These are phyloP conservation scores for Croton laevigatus DNA, from an alignment of 441 rosid species.

Conservation along the genomic window DNA sequence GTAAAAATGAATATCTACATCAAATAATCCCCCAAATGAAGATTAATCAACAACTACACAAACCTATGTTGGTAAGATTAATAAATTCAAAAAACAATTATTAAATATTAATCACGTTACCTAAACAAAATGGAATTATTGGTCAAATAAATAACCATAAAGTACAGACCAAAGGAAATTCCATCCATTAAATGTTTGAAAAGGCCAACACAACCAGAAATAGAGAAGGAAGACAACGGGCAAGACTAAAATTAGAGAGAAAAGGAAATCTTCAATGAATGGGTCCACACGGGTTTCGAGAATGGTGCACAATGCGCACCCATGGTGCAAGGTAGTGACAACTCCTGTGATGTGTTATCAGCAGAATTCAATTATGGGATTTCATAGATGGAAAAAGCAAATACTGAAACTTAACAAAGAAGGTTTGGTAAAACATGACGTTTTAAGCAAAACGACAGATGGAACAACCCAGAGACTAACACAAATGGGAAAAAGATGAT, in stretches of 20 bases:
- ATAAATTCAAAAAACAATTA: neutral
- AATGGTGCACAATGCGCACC: conserved; percentile 26
- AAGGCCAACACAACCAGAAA: conserved; percentile 19
- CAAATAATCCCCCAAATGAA: neutral
- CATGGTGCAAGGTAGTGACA: conserved; percentile 2
- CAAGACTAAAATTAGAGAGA: neutral
- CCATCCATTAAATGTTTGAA: conserved; percentile 26
- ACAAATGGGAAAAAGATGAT: neutral
- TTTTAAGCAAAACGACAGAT: conserved; percentile 28
- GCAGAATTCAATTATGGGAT: neutral
- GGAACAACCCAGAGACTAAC: conserved; percentile 22
- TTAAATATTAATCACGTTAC: neutral
- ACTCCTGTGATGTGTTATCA: neutral
- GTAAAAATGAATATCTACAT: neutral
- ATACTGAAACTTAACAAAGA: neutral
- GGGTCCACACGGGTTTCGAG: conserved; percentile 24
- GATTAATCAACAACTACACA: neutral
- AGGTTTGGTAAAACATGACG: conserved; percentile 1
- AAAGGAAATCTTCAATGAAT: neutral
- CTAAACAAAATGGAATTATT: neutral
- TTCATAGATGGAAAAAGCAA: conserved; percentile 9
- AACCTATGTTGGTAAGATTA: neutral
- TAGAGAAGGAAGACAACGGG: neutral
- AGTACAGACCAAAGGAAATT: conserved; percentile 15
- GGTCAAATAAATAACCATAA: neutral